A percentile compares a stretch with the other conserved stretches of the same genome.
These are phyloP conservation scores for Gloeophyllum trabeum DNA, from an alignment of 768 basidiomycete genomes.

Conservation along the genomic window DNA sequence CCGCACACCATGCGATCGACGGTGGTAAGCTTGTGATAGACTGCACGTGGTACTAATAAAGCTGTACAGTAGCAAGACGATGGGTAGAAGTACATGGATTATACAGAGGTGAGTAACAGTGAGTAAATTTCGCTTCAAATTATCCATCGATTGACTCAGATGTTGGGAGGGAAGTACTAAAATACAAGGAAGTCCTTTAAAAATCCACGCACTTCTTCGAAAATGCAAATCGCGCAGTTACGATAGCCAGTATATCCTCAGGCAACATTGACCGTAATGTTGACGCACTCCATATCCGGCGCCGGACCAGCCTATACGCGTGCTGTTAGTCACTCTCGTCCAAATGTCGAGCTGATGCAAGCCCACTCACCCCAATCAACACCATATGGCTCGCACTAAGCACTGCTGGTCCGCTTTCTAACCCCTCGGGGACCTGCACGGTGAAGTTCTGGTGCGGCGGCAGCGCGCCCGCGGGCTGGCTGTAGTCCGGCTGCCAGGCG, in stretches of 20 bases:
- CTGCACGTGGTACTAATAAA: too few species aligned
- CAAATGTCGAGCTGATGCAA: background rate
- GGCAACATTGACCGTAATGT: background rate
- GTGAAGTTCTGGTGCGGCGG: conserved; percentile 9
- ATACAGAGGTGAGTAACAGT: too few species aligned
- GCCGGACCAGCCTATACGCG: background rate
- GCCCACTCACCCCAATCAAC: conserved; percentile 6
- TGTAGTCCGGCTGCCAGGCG: conserved; percentile 14
- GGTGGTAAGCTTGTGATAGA: too few species aligned
- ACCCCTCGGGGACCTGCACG: conserved; percentile 1
- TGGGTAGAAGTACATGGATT: too few species aligned
- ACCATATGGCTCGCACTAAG: conserved; percentile 4
- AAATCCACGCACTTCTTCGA: too few species aligned
- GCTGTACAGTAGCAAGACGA: too few species aligned
- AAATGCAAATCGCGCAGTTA: too few species aligned
- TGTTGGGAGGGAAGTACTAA: too few species aligned
- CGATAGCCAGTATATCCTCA: background rate
- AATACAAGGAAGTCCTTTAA: too few species aligned
- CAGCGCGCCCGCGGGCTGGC: conserved; percentile 1
- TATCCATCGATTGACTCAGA: too few species aligned
- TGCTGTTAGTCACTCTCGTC: background rate
- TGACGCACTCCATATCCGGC: background rate
- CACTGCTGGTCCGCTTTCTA: conserved; percentile 3
- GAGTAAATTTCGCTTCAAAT: too few species aligned
- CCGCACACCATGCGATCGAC: too few species aligned